Base-by-base conservation (phyloP, 2,329 filamentous ascomycete genomes). In the Colletotrichum gigasporum region DNA sequence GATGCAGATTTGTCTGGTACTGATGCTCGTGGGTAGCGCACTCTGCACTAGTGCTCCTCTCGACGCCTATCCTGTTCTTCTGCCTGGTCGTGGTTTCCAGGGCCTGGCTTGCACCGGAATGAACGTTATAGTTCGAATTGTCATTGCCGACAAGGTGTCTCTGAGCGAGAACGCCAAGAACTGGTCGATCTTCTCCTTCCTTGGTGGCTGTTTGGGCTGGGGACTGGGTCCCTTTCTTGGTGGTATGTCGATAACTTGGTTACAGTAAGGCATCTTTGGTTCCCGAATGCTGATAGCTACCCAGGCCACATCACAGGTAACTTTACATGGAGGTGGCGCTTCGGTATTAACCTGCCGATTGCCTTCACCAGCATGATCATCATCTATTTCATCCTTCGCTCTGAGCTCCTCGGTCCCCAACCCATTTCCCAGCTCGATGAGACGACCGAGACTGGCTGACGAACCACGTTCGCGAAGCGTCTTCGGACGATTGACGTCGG, bases 121-220 rank as follows among this genome's bases (percentile, higher is more conserved):
- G 14, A 82, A 85, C 68, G 88, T 89, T 34, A 76, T 86, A 32
- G 85, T 88, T 28, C 83, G 86, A 44, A 85, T 87, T 6, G 83
- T 91, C n/a, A 78, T 92, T 11, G 85, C 89, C 0, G 89, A 91
- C 70, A 85, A 85, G 61, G 88, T 91, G 5, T 84, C 83, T 1
- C 73, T 90, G 8, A 77, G 82, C 45, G 88, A 90, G 65, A 89
- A 88, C 57, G 84, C 87, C 2, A 83, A 82, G 67, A 90, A 89
- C 68, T 89, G 85, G 77, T 85, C 86, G 2, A 75, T 87, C 7
- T 90, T 92, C 66, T 83, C 86, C 0, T 68, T 91, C 8, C 79
- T 90, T 1, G 82, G 82, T 7, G 88, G 88, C 0, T 71, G 88
- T 5, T 85, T 59, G 12, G 54, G 85, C 11, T 91, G 87, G 70